Percentiles rank a stretch among this genome's conserved stretches.
Conservation (phyloP, 1,284 basidiomycete species). For the Anthracocystis panici-leucophaei region DNA sequence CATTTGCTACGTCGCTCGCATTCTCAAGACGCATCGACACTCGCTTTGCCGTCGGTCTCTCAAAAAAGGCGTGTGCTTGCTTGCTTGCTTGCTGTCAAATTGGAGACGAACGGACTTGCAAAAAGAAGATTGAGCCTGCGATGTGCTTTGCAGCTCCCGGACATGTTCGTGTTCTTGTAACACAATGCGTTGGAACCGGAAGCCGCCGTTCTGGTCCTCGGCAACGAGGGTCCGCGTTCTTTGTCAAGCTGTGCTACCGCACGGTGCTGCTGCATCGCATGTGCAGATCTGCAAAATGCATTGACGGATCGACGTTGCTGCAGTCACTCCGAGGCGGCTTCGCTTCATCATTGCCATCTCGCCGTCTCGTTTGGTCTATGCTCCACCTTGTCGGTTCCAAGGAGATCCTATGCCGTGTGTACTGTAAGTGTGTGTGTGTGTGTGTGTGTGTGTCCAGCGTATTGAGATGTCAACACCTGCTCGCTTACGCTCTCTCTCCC, state of each 20-base stretch:
- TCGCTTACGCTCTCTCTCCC: not conserved
- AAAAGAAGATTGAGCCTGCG: no score
- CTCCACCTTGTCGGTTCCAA: not conserved
- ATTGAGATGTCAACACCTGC: not conserved
- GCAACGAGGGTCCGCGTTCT: slow-evolving; percentile 3
- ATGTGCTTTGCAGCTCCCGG: not conserved
- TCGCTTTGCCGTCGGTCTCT: not conserved
- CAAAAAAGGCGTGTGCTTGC: not conserved
- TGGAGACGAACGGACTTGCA: not conserved
- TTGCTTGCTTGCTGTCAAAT: not conserved
- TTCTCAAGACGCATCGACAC: no score
- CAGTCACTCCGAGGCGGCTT: slow-evolving; percentile 23
- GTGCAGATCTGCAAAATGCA: slow-evolving; percentile 36
- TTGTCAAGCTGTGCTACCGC: slow-evolving; percentile 5
- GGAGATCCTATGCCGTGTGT: no score
- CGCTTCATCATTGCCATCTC: not conserved
- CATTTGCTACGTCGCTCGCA: not conserved
- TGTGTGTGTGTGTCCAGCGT: no score
- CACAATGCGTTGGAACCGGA: not conserved
- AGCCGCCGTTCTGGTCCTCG: not conserved
- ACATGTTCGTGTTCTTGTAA: no score
- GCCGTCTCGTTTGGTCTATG: not conserved
- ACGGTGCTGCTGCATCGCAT: not conserved
- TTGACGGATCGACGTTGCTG: slow-evolving; percentile 24
- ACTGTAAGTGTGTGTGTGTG: no score